Conservation (phyloP, 805 yeast genomes). For the Lipomyces chichibuensis region DNA sequence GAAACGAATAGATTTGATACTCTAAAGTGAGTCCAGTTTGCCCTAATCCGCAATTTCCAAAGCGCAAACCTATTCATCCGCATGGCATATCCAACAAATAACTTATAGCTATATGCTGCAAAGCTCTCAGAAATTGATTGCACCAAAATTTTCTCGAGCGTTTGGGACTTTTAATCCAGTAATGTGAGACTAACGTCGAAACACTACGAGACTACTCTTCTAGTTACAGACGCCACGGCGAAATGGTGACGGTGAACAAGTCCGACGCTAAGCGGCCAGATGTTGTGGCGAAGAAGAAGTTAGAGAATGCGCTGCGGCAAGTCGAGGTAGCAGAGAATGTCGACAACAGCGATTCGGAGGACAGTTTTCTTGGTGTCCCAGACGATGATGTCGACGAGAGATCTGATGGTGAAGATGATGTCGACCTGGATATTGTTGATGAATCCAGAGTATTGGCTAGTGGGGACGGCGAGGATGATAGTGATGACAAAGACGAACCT, state of each 20-base stretch:
- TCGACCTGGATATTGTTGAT: conserved; percentile 7
- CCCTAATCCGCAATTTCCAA: not conserved
- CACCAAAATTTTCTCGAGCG: not conserved
- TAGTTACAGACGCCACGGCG: not conserved
- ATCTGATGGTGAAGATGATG: conserved; percentile 45
- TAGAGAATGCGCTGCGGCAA: conserved; percentile 25
- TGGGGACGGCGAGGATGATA: conserved; percentile 3
- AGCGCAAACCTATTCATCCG: not conserved
- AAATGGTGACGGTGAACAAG: not conserved
- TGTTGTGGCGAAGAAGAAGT: not conserved
- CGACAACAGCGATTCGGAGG: conserved; percentile 42
- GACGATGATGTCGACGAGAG: conserved; percentile 41
- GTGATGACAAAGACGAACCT: conserved; percentile 42
- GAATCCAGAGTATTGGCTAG: conserved; percentile 17
- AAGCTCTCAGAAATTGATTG: not conserved
- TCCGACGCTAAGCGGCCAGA: not conserved
- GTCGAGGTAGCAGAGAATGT: conserved; percentile 44
- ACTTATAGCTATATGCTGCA: not conserved
- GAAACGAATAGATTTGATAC: too few relatives aligned
- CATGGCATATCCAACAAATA: not conserved
- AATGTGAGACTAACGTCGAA: not conserved
- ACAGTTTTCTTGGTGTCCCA: conserved; percentile 34
- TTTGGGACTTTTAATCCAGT: not conserved
- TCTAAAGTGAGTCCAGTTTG: not conserved
- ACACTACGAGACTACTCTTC: not conserved